Conservation (phyloP, 2,329 filamentous ascomycete genomes). For the Alternaria atra region DNA sequence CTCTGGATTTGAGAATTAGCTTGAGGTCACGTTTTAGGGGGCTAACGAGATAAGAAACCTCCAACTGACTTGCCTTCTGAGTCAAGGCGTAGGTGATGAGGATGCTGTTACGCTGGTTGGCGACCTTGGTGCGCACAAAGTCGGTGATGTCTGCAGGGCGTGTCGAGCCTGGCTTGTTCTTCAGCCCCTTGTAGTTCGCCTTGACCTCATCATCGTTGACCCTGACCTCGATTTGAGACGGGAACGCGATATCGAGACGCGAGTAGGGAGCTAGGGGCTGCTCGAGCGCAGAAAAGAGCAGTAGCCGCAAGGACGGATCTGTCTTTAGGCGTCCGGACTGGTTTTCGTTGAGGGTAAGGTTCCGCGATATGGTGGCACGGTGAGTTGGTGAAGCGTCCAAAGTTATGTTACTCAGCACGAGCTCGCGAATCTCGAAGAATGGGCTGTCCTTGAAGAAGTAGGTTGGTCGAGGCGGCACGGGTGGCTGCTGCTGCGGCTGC, state of each 20-base stretch:
- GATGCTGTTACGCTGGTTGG: conserved; percentile 77
- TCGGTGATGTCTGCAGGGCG: conserved; percentile 90
- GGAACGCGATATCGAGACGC: conserved; percentile 79
- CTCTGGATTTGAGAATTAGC: conserved; percentile 44
- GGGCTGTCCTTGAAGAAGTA: conserved; percentile 78
- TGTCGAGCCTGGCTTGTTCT: conserved; percentile 95
- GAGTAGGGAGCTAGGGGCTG: conserved; percentile 44
- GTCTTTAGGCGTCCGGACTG: conserved; percentile 64
- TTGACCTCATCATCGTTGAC: conserved; percentile 89
- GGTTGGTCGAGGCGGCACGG: conserved; percentile 33
- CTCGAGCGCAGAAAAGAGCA: conserved; percentile 84
- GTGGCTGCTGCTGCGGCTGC: conserved; percentile 26
- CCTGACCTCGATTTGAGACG: conserved; percentile 90
- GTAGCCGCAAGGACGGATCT: conserved; percentile 73
- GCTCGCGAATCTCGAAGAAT: conserved; percentile 77
- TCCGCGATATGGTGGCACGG: conserved; percentile 65
- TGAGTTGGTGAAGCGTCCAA: conserved; percentile 74
- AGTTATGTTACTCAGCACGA: conserved; percentile 70
- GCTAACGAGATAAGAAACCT: conserved; percentile 37
- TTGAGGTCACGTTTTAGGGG: not conserved
- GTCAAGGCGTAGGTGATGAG: conserved; percentile 93
- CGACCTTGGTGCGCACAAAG: conserved; percentile 72
- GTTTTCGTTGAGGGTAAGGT: conserved; percentile 66
- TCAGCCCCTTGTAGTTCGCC: conserved; percentile 91
- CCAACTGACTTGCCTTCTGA: conserved; percentile 70